Evolutionary conservation across 331 rosid species (phyloP).

Genomic region (Pyrus hybrid): DNA sequence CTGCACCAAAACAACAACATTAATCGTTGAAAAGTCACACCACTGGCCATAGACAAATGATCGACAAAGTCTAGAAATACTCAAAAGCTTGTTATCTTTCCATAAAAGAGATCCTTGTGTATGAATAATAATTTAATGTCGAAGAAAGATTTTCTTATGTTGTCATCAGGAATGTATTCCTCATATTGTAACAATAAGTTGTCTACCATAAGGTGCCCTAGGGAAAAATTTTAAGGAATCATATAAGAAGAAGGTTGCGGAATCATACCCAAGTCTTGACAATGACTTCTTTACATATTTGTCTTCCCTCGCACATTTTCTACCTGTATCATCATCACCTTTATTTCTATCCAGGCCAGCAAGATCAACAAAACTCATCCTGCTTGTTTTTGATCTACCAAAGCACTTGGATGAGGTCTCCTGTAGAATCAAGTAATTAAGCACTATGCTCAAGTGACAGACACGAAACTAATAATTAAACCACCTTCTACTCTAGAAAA

Average conservation of each 20-base stretch:
- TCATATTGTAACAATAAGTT: background rate
- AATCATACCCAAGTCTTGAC: slow-evolving; percentile 82
- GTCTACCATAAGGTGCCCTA: background rate
- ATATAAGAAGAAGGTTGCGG: background rate
- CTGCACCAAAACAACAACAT: slow-evolving; percentile 39
- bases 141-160: background rate
- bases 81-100: background rate
- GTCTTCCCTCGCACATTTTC: slow-evolving; percentile 51
- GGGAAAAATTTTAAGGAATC: slow-evolving; percentile 18
- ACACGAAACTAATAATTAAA: background rate
- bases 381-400: slow-evolving; percentile 92
- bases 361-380: slow-evolving; percentile 85
- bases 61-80: background rate
- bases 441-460: background rate
- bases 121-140: background rate
- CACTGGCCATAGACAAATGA: background rate
- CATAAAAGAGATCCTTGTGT: background rate
- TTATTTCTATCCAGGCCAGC: slow-evolving; percentile 76
- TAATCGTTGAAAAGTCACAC: background rate
- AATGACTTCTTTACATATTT: slow-evolving; percentile 76
- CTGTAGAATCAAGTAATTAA: slow-evolving; percentile 31
- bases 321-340: slow-evolving; percentile 43
- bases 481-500: background rate
- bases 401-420: slow-evolving; percentile 66
- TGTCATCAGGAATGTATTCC: background rate